A percentile compares a stretch with the other conserved stretches of the same genome.
Conservation (phyloP, 495 filamentous ascomycete species). For the Rhizodiscina lignyota region DNA sequence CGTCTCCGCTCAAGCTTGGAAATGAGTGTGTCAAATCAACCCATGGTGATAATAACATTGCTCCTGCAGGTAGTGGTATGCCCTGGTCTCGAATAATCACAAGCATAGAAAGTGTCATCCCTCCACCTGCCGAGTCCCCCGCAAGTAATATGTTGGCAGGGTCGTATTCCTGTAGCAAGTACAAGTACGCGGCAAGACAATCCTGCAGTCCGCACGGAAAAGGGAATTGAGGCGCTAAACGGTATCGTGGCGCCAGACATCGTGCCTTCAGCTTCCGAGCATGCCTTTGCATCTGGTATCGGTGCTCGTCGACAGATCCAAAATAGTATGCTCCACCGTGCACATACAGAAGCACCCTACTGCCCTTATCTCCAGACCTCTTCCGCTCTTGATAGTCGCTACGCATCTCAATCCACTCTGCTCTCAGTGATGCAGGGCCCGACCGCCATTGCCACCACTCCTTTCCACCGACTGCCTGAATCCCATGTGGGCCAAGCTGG, state of each 20-base stretch:
- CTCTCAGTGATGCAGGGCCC: slow-evolving; percentile 42
- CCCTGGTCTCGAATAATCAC: slow-evolving; percentile 67
- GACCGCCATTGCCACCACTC: slow-evolving; percentile 92
- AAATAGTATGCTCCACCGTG: slow-evolving; percentile 80
- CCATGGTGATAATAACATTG: slow-evolving; percentile 84
- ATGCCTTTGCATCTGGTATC: slow-evolving; percentile 91
- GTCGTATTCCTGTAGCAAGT: slow-evolving; percentile 55
- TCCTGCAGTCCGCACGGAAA: slow-evolving; percentile 87
- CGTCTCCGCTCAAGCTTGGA: slow-evolving; percentile 63
- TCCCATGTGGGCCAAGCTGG: slow-evolving; percentile 60
- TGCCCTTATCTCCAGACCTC: slow-evolving; percentile 34
- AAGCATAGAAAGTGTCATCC: slow-evolving; percentile 68
- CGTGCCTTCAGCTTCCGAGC: slow-evolving; percentile 81
- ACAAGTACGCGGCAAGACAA: slow-evolving; percentile 73
- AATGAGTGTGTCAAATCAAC: slow-evolving; percentile 89
- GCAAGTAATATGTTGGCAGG: slow-evolving; percentile 66
- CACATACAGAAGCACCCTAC: slow-evolving; percentile 80
- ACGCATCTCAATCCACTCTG: slow-evolving; percentile 94
- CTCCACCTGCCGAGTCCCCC: slow-evolving; percentile 82
- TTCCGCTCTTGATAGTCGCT: slow-evolving; percentile 59
- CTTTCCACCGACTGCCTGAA: slow-evolving; percentile 59
- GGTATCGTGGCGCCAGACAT: slow-evolving; percentile 75
- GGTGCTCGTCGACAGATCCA: slow-evolving; percentile 84
- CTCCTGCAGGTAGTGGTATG: slow-evolving; percentile 70
- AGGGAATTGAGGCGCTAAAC: slow-evolving; percentile 82